phyloP scores from a whole-genome alignment of 768 basidiomycete species.

The Crepidotus variabilis region DNA sequence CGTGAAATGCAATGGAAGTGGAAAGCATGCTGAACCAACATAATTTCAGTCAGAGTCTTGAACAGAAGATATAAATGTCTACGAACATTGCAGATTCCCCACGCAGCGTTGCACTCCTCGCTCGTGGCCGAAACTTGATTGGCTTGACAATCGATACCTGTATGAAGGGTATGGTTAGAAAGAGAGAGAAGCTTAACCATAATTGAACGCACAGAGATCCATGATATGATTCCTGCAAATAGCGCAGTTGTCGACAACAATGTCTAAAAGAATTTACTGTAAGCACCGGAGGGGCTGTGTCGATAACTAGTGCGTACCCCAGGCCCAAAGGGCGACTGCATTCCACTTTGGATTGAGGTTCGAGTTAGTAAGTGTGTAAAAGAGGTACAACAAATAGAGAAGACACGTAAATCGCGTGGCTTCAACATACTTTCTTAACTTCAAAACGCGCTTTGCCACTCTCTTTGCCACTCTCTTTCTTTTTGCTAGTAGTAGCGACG shows the following conservation, averaged over 20 bases:
- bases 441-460: constrained; percentile 83
- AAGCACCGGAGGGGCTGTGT: constrained; percentile 11
- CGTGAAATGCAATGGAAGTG: constrained; percentile 99
- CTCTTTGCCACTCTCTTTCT: constrained; percentile 51
- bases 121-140: constrained; percentile 97
- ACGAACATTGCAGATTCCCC: constrained; percentile 97
- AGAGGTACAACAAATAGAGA: not conserved
- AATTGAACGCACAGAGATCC: constrained; percentile 82
- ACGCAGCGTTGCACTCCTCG: constrained; percentile 96
- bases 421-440: constrained; percentile 86
- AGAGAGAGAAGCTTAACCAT: not conserved
- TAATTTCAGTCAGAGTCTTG: constrained; percentile 2
- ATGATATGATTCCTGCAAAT: constrained; percentile 99
- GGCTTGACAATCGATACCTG: constrained; percentile 99
- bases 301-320: constrained; percentile 54
- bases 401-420: not conserved
- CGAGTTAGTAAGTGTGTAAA: too few species aligned
- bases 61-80: not conserved
- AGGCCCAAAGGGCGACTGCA: constrained; percentile 97
- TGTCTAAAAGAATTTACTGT: constrained; percentile 52
- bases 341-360: constrained; percentile 71
- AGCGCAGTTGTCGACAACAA: constrained; percentile 98
- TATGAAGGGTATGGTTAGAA: not conserved
- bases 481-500: constrained; percentile 39
- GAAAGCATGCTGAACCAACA: constrained; percentile 79